phyloP scores from a whole-genome alignment of 225 moss, liverwort and hornwort genomes.

The Lunularia cruciata region DNA sequence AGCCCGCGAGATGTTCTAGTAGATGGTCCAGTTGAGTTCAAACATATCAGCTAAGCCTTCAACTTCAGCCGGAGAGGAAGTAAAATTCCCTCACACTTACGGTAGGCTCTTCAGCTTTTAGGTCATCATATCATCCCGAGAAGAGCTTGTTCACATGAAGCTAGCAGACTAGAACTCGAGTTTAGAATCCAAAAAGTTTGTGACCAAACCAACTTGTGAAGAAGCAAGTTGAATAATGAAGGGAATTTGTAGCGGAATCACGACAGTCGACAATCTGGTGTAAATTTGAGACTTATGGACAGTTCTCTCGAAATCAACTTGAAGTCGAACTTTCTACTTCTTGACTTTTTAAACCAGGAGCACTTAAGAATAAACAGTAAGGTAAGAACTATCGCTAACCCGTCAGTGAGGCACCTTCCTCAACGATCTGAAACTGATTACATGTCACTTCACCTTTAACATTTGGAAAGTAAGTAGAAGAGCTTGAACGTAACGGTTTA shows the following conservation, averaged over 20 bases:
- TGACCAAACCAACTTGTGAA: neutral
- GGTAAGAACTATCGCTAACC: too few species aligned
- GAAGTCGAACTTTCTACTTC: too few species aligned
- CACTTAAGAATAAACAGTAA: too few species aligned
- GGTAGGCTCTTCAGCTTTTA: conserved; percentile 12
- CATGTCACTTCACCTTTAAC: too few species aligned
- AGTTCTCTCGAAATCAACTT: too few species aligned
- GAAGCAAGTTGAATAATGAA: conserved; percentile 7
- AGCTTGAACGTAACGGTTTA: too few species aligned
- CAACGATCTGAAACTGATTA: too few species aligned
- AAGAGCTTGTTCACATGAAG: conserved; percentile 14
- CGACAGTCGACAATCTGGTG: too few species aligned
- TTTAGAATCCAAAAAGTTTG: conserved; percentile 3
- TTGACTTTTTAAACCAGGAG: too few species aligned
- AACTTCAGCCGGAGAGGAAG: conserved; percentile 10
- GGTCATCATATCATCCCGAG: conserved; percentile 4
- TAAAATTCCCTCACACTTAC: conserved; percentile 8
- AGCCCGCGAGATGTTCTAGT: conserved; percentile 10
- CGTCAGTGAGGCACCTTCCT: too few species aligned
- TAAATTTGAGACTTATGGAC: too few species aligned
- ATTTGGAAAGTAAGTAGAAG: too few species aligned
- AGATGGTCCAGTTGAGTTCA: neutral
- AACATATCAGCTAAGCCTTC: conserved; percentile 1
- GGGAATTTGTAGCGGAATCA: neutral
- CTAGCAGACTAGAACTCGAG: conserved; percentile 8